Evolutionary conservation across 495 filamentous ascomycete species (phyloP).

Genomic region (Friedmanniomyces endolithicus): DNA sequence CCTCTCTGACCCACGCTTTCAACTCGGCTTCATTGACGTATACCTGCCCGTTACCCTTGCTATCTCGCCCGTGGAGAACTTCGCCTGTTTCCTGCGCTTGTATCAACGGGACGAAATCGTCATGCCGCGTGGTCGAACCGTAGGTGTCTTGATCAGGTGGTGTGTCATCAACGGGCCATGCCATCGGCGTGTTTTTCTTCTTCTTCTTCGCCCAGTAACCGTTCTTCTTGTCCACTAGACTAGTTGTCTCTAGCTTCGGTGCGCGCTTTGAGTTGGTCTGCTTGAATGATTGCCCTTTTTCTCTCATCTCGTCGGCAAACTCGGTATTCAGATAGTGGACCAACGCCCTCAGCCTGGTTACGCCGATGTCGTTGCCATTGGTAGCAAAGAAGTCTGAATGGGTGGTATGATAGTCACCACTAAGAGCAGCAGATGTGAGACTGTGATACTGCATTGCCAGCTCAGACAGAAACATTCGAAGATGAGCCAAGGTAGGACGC

Average conservation of each 20-base stretch:
- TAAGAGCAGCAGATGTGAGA: constrained; percentile 9
- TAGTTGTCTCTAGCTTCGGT: not conserved
- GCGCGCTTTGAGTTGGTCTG: not conserved
- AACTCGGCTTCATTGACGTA: no score
- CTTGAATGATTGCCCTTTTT: no score
- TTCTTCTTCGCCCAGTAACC: no score
- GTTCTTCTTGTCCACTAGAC: not conserved
- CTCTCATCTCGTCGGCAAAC: constrained; percentile 35
- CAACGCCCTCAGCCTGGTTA: constrained; percentile 34
- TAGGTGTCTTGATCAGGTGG: no score
- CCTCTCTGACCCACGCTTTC: not conserved
- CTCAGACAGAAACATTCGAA: constrained; percentile 13
- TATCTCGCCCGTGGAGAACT: no score
- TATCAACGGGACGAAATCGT: no score
- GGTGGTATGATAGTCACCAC: constrained; percentile 7
- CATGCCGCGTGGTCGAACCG: no score
- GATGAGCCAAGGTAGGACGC: constrained; percentile 8
- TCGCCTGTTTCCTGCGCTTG: no score
- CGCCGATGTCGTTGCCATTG: not conserved
- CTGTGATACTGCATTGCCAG: constrained; percentile 14
- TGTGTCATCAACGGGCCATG: no score
- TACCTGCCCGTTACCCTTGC: no score
- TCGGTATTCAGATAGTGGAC: constrained; percentile 42
- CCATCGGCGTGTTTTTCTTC: no score
- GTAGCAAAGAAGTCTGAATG: constrained; percentile 5